These are phyloP conservation scores for Ceratocystis albifundus DNA, from an alignment of 2,329 filamentous ascomycete species.

Conservation along the genomic window DNA sequence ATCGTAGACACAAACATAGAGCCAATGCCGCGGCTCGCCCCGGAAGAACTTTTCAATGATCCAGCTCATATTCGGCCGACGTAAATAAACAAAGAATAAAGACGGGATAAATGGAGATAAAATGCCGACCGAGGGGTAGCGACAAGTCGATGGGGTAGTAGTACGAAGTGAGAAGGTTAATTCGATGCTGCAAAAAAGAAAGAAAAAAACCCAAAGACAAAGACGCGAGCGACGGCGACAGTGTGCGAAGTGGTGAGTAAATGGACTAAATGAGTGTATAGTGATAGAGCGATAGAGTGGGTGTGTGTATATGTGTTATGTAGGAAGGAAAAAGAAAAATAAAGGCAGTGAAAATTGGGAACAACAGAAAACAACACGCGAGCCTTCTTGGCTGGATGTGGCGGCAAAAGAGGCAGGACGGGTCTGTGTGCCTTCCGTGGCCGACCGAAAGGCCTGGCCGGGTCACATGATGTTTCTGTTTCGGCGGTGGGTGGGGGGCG, in stretches of 20 bases:
- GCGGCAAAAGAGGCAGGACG: background rate
- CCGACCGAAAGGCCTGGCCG: background rate
- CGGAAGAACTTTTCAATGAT: conserved; percentile 16
- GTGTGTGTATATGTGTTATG: background rate
- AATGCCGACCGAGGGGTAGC: conserved; percentile 1
- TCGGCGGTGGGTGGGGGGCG: background rate
- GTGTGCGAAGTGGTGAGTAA: background rate
- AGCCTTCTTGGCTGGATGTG: background rate
- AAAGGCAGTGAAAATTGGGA: background rate
- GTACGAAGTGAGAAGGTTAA: conserved; percentile 1
- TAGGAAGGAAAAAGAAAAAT: background rate
- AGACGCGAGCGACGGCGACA: background rate
- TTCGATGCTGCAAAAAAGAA: conserved; percentile 2
- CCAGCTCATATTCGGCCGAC: conserved; percentile 19
- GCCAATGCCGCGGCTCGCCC: conserved; percentile 13
- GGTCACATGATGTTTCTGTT: background rate
- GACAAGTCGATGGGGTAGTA: conserved; percentile 10
- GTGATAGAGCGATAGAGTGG: background rate
- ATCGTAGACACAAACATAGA: conserved; percentile 20
- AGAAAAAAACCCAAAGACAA: background rate
- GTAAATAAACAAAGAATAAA: conserved; percentile 5
- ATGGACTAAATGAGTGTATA: background rate
- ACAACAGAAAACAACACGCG: conserved; percentile 3
- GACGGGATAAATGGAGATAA: background rate
- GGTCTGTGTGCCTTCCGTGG: background rate